Conservation (phyloP, 2,329 filamentous ascomycete species). For the Septoria petroselini region DNA sequence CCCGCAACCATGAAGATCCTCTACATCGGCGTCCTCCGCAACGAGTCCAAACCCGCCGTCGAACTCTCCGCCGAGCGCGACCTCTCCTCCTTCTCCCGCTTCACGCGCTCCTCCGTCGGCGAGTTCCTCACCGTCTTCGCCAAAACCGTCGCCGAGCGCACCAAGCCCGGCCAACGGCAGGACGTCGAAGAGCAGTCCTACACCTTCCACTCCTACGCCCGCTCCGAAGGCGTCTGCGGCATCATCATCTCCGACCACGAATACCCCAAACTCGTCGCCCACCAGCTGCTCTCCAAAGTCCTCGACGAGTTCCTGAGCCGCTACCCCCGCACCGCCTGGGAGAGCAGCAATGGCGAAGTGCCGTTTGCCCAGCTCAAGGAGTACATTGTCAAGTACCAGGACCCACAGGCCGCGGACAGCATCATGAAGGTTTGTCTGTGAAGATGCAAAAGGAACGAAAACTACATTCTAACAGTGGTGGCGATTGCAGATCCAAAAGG, state of each 20-base stretch:
- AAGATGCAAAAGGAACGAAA: constrained; percentile 30
- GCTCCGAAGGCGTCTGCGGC: constrained; percentile 47
- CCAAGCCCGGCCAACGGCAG: constrained; percentile 69
- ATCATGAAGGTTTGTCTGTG: constrained; percentile 52
- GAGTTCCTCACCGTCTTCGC: constrained; percentile 82
- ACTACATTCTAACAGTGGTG: constrained; percentile 44
- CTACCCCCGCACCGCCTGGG: constrained; percentile 68
- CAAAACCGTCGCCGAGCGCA: constrained; percentile 84
- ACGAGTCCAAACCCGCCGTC: constrained; percentile 69
- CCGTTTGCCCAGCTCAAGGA: constrained; percentile 73
- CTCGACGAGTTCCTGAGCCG: constrained; percentile 80
- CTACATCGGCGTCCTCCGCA: constrained; percentile 85
- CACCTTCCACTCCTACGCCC: constrained; percentile 54
- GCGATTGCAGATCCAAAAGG: constrained; percentile 70
- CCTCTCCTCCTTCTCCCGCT: constrained; percentile 73
- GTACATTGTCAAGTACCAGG: constrained; percentile 76
- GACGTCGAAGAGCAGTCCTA: constrained; percentile 80
- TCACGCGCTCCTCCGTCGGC: constrained; percentile 62
- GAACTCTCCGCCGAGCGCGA: constrained; percentile 77
- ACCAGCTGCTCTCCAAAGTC: constrained; percentile 81
- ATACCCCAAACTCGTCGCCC: constrained; percentile 69
- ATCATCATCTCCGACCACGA: constrained; percentile 50
- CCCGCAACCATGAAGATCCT: constrained; percentile 72
- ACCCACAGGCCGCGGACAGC: constrained; percentile 83
- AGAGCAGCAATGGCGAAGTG: constrained; percentile 46